phyloP scores from a whole-genome alignment of 805 yeast genomes.

The Scheffersomyces amazonensis region DNA sequence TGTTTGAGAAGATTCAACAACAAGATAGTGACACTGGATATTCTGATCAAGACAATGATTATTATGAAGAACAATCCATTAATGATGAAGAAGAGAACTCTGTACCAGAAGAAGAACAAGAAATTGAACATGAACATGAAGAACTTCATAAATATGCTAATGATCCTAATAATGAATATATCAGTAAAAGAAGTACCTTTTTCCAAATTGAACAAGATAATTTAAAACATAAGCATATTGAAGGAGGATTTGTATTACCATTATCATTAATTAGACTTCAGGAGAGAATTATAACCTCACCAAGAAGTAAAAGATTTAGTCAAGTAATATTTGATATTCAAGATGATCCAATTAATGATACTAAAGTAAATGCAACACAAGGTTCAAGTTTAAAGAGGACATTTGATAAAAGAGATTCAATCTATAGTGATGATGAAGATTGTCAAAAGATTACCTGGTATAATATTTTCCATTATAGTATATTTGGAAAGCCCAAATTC shows the following conservation, averaged over 20 bases:
- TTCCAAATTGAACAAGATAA: constrained; percentile 1
- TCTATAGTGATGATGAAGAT: constrained; percentile 19
- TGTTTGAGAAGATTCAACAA: constrained; percentile 5
- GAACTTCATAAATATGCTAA: background rate
- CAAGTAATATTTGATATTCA: constrained; percentile 11
- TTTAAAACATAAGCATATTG: background rate
- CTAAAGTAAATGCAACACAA: background rate
- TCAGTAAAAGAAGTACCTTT: constrained; percentile 5
- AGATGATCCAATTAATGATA: background rate
- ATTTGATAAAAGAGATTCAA: constrained; percentile 2
- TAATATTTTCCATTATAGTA: constrained; percentile 47
- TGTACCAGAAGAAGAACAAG: background rate
- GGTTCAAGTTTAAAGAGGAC: background rate
- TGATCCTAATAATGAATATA: constrained; percentile 1
- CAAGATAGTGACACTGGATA: background rate
- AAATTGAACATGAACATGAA: background rate
- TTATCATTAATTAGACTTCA: constrained; percentile 15
- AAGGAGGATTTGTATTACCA: constrained; percentile 16
- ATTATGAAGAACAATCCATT: background rate
- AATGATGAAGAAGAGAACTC: background rate
- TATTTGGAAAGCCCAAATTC: constrained; percentile 46
- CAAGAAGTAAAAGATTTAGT: constrained; percentile 14
- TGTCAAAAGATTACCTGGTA: constrained; percentile 54
- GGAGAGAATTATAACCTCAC: constrained; percentile 9
- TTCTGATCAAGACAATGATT: constrained; percentile 1